Conservation (phyloP, 129 eudicot species). For the Flaveria bidentis region DNA sequence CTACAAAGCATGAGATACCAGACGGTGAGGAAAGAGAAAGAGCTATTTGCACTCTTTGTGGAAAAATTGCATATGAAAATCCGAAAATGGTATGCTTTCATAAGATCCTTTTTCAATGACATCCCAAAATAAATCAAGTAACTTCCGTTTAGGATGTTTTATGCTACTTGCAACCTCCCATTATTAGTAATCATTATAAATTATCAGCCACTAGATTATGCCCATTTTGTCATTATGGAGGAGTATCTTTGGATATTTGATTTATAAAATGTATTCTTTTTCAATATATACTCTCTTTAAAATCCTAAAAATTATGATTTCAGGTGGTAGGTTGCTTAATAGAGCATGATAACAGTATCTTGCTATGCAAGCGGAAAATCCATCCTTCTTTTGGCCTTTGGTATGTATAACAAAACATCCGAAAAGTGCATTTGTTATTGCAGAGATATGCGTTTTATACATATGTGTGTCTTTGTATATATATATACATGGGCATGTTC, state of each 20-base stretch:
- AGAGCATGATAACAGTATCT: conserved; percentile 91
- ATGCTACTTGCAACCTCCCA: not conserved
- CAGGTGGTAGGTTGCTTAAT: conserved; percentile 97
- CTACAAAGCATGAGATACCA: conserved; percentile 85
- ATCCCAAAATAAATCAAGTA: not conserved
- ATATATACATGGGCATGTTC: not conserved
- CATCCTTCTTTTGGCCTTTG: conserved; percentile 96
- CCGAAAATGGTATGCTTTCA: conserved; percentile 77
- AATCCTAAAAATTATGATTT: conserved; percentile 20
- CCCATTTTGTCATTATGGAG: not conserved
- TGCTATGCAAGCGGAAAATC: conserved; percentile 88
- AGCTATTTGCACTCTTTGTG: conserved; percentile 90
- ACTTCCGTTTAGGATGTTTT: not conserved
- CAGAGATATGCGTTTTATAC: not conserved
- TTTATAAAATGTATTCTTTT: not conserved
- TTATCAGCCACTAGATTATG: not conserved
- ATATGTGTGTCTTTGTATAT: not conserved
- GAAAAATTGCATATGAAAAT: conserved; percentile 78
- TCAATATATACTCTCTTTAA: conserved; percentile 18
- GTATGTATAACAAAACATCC: conserved; percentile 44
- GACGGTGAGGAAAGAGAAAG: conserved; percentile 86
- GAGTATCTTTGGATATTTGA: not conserved
- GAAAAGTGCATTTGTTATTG: not conserved
- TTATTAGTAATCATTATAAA: not conserved
- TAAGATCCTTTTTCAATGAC: not conserved